Evolutionary conservation across 192 early-diverging fungal genomes (phyloP).

Genomic region (Phlyctochytrium arcticum): DNA sequence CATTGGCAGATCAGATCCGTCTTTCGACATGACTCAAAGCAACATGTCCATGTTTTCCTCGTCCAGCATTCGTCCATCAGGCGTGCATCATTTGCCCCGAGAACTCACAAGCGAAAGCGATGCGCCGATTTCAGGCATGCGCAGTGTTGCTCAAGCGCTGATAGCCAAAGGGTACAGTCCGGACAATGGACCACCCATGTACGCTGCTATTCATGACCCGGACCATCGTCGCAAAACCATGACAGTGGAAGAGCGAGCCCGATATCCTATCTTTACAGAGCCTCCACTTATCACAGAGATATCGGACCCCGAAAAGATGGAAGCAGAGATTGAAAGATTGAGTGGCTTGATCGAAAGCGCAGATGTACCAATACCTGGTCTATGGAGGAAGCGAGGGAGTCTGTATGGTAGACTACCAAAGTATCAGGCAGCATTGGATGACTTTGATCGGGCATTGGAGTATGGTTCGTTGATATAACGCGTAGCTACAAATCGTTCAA

Average conservation of each 20-base stretch:
- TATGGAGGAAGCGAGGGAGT: slow-evolving; percentile 40
- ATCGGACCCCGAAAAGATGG: slow-evolving; percentile 16
- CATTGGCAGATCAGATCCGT: too few species aligned
- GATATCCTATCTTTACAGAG: slow-evolving; percentile 45
- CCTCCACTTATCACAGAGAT: slow-evolving; percentile 8
- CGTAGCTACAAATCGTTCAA: too few species aligned
- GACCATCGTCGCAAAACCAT: slow-evolving; percentile 25
- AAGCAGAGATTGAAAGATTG: slow-evolving; percentile 34
- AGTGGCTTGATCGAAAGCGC: slow-evolving; percentile 27
- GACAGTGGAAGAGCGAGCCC: slow-evolving; percentile 27
- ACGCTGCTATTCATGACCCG: slow-evolving; percentile 27
- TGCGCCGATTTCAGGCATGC: background rate
- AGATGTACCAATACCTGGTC: slow-evolving; percentile 39
- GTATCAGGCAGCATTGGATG: slow-evolving; percentile 35
- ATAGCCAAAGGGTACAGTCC: background rate
- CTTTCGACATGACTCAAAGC: background rate
- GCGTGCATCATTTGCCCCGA: too few species aligned
- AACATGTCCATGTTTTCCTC: too few species aligned
- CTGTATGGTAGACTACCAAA: slow-evolving; percentile 31
- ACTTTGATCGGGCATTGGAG: slow-evolving; percentile 43
- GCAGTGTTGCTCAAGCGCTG: background rate
- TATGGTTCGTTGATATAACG: slow-evolving; percentile 29
- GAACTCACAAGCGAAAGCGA: too few species aligned
- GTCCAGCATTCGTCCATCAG: too few species aligned
- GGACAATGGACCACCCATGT: slow-evolving; percentile 29